These are phyloP conservation scores for Aegle marmelos DNA, from an alignment of 345 rosid species.

Conservation along the genomic window DNA sequence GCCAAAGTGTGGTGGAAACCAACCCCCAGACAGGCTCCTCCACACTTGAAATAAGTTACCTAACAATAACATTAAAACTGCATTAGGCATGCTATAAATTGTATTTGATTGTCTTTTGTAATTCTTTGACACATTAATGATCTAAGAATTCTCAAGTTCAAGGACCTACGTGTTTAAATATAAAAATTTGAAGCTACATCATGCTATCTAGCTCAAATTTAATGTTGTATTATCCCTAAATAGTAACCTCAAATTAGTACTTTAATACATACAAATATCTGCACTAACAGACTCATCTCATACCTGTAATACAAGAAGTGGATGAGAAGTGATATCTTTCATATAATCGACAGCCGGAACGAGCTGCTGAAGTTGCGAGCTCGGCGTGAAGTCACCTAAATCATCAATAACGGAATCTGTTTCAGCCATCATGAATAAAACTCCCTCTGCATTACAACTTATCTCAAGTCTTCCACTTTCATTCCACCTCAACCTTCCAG, in stretches of 20 bases:
- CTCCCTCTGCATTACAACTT: constrained; percentile 31
- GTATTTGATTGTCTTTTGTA: background rate
- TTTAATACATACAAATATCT: background rate
- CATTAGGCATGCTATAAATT: background rate
- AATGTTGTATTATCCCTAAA: background rate
- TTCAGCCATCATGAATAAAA: constrained; percentile 30
- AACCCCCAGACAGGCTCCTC: constrained; percentile 26
- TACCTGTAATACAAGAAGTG: background rate
- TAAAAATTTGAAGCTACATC: too few relatives aligned
- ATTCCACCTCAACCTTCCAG: constrained; percentile 31
- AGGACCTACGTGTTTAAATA: background rate
- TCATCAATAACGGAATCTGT: constrained; percentile 10
- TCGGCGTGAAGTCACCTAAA: background rate
- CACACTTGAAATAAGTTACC: constrained; percentile 16
- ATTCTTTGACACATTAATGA: background rate
- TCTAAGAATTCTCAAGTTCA: background rate
- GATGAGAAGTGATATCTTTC: background rate
- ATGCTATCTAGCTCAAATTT: background rate
- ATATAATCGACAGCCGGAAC: background rate
- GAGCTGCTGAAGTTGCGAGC: background rate
- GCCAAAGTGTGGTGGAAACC: constrained; percentile 19
- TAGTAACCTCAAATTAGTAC: background rate
- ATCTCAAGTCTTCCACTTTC: constrained; percentile 32
- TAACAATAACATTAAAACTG: background rate
- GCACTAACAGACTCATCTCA: background rate